Base-by-base conservation (phyloP, 805 yeast genomes). In the Wickerhamomyces sydowiorum region DNA sequence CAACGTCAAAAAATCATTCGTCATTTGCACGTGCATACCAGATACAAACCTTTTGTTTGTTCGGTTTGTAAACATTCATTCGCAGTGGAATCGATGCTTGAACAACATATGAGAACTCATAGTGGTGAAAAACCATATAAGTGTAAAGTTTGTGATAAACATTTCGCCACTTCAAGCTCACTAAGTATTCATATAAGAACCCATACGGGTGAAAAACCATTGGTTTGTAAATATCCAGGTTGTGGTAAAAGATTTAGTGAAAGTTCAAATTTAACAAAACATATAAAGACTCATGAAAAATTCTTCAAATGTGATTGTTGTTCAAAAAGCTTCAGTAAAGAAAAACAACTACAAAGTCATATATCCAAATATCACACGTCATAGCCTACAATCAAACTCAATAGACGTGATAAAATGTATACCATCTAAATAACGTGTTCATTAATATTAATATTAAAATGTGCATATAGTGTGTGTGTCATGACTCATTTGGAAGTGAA, bases 151-250 rank as follows among this genome's bases (percentile, higher is more conserved):
- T 91, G 99, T 61, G 81, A 75, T 5, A 90, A 88, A 59, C 59
- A 67, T 21, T 91, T 91, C 66, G 84, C 96, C 10, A 87, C 95
- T 2, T 76, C 86, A 23, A 81, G 93, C 4, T 82, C 93, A 14
- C 67, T 90, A 36, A 82, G 88, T 2, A 87, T 91, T 24, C 98
- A 93, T 64, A 62, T 75, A 36, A 70, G 98, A 46, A 81, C 81
- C 2, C 99, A 91, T 61, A 85, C 96, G 1, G 97, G 97, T 2
- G 91, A 84, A 45, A 87, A 84, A 60, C 97, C 97, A 3, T 66
- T 91, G 50, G 67, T 62, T 27, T 91, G 98, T 62, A 81, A 80
- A 48, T 75, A 76, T 63, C 87, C 86, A 0, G 82, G 86, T 1
- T 91, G 99, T 60, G 82, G 78, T 15, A 89, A 86, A 60, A 63